Base-by-base conservation (phyloP, 2,329 filamentous ascomycete genomes). In the Tolypocladium sp. region DNA sequence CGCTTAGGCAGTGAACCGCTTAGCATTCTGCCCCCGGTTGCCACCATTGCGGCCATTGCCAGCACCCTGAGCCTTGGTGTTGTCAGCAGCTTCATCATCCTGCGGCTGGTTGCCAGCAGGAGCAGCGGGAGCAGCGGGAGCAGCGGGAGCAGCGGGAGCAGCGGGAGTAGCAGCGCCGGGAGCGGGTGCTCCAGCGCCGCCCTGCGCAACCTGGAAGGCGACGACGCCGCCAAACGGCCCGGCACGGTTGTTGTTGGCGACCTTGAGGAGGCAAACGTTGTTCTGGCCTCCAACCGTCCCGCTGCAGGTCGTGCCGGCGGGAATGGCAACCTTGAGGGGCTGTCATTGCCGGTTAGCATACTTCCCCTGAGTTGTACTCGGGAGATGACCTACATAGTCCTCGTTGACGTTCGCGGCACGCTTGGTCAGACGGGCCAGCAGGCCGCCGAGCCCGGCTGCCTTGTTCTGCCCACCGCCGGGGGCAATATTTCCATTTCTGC, bases 241-340 rank as follows among this genome's bases (percentile, higher is more conserved):
- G 3, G 71, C 73, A 13, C 59, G 59, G 64, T 74, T 74, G 58
- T 64, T 65, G 68, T 78, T 78, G 58, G 72, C 73, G 59, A 78
- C 72, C 70, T 77, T 77, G 63, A 76, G 68, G 33, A 77, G 65
- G 67, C 76, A 78, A 58, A 77, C 72, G 59, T 73, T 73, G 4
- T 55, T 38, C 61, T 69, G 57, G 44, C 70, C 69, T 20, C 62
- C 68, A 25, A 74, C 60, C 9, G 69, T 69, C 15, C 76, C 76
- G 0, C 64, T 68, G 67, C 76, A 77, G n/a, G 63, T 71, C 33
- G 70, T 74, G 22, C 72, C 74, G 42, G 69, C 72, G 6, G 75
- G 74, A 10, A 76, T 66, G 10, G 66, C 57, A 22, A 73, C 70
- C n/a, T 68, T 64, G 49, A 76, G 67, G 54, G 70, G 69, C 65